A percentile compares a stretch with the other conserved stretches of the same genome.
Conservation (phyloP, 768 basidiomycete genomes). For the Ephemerocybe angulata region DNA sequence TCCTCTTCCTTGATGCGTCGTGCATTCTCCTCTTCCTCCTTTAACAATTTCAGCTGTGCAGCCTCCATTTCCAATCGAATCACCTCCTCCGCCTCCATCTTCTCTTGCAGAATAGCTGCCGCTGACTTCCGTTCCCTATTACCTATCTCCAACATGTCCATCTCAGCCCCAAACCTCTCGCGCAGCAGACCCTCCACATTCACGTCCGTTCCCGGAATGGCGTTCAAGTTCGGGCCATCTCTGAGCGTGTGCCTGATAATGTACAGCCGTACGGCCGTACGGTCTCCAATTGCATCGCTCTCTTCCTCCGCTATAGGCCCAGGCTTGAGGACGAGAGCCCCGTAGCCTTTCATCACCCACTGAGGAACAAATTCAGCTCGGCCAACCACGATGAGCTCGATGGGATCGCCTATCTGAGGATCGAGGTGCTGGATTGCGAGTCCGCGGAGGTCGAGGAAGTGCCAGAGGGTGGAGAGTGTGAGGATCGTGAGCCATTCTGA, state of each 20-base stretch:
- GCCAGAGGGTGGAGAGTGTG: slow-evolving; percentile 3
- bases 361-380: slow-evolving; percentile 45
- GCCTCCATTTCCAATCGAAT: too few relatives aligned
- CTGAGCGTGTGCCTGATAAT: not conserved
- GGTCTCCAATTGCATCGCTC: slow-evolving; percentile 11
- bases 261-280: slow-evolving; percentile 7
- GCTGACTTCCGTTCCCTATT: too few relatives aligned
- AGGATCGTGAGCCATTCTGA: slow-evolving; percentile 8
- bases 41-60: too few relatives aligned
- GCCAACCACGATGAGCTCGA: slow-evolving; percentile 44
- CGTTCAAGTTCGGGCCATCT: too few relatives aligned
- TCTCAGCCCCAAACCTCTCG: too few relatives aligned
- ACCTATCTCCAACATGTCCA: too few relatives aligned
- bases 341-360: not conserved
- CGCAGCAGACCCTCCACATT: too few relatives aligned
- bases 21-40: too few relatives aligned
- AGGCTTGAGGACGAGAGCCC: not conserved
- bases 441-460: slow-evolving; percentile 5
- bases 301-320: slow-evolving; percentile 10
- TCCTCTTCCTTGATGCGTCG: too few relatives aligned
- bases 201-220: too few relatives aligned
- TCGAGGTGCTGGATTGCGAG: slow-evolving; percentile 6
- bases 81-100: too few relatives aligned
- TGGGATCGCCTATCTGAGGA: not conserved
- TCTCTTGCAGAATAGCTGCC: too few relatives aligned